Evolutionary conservation across 75 land plant species (phyloP), one percentile per base, ranked within the genome.

Genomic region (Adiantum capillusveneris): DNA sequence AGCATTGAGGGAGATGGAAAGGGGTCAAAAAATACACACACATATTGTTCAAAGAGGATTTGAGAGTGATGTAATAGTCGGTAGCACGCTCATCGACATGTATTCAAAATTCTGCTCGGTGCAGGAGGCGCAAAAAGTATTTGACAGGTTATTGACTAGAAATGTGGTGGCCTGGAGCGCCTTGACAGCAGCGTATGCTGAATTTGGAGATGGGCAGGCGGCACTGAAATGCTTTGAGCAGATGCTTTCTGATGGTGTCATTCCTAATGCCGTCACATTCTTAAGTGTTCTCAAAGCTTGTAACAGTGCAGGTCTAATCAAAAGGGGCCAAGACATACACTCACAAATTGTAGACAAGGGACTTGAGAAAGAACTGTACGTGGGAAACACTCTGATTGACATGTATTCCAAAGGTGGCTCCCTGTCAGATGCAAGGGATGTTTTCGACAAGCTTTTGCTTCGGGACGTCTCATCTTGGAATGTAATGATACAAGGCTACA

Each of bases 81-180:
- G 30, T 9, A 59, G 16, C 55, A 19, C 28, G 21, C 41, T 76
- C 60, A 31, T 78, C 19, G 53, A 42, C 13, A 70, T 74, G 16
- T 78, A 69, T 39, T 25, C 63, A 0, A 61, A 69, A 41, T 36
- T 11, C 34, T 72, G 73, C 6, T 22, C 11, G 0, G 19, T 69
- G 1, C 52, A 60, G 14, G 54, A 19, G 12, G 81, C 70, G 0
- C 57, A 75, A 2, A 13, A 19, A 0, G 12, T 79, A 30, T 79
- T 79, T 53, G 66, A 79, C 18, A 36, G 44, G 36, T 63, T 74
- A 63, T 58, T 51, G 18, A 31, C 56, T 41, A 44, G 65, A 25
- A 66, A 69, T 54, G 29, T 74, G 27, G 57, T 74, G 19, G 68
- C 74, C 16, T 79, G 77, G 77, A 70, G 77, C 12, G 77, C 65